These are phyloP conservation scores for Gaeumannomyces sp. DNA, from an alignment of 2,329 filamentous ascomycete genomes.

Conservation along the genomic window DNA sequence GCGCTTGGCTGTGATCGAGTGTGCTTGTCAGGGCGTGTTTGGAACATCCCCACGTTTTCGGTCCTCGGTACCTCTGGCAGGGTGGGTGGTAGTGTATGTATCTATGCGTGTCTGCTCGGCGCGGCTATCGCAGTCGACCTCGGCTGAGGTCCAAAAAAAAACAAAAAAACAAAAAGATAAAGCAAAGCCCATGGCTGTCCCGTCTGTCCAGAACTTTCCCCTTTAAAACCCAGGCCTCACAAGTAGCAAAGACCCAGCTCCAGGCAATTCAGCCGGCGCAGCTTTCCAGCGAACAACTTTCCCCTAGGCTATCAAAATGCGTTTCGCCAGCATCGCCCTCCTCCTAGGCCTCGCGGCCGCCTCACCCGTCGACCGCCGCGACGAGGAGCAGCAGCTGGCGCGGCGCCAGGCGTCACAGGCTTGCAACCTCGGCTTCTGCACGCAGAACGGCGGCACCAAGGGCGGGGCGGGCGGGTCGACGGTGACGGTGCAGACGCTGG, in stretches of 20 bases:
- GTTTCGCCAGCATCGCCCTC: constrained; percentile 5
- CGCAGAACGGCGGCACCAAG: constrained; percentile 42
- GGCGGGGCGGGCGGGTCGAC: constrained; percentile 49
- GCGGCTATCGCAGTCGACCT: not conserved
- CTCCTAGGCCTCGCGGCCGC: constrained; percentile 7
- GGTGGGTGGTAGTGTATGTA: no score
- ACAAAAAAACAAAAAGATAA: not conserved
- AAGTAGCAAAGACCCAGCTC: no score
- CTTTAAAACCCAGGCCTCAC: not conserved
- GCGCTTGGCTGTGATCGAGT: no score
- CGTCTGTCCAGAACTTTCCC: not conserved
- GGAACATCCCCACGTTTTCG: not conserved
- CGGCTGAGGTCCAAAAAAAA: not conserved
- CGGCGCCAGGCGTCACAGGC: constrained; percentile 13
- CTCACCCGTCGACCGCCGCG: constrained; percentile 1
- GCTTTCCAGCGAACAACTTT: no score
- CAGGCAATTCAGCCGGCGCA: not conserved
- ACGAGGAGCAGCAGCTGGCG: not conserved
- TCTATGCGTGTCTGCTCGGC: not conserved
- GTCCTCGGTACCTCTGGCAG: not conserved
- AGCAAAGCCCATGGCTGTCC: not conserved
- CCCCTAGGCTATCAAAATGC: constrained; percentile 2
- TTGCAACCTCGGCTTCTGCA: constrained; percentile 36
- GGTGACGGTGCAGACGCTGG: constrained; percentile 46
- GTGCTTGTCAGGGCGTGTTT: not conserved